Conservation (phyloP, 2,329 filamentous ascomycete species). For the Cercospora sp. region DNA sequence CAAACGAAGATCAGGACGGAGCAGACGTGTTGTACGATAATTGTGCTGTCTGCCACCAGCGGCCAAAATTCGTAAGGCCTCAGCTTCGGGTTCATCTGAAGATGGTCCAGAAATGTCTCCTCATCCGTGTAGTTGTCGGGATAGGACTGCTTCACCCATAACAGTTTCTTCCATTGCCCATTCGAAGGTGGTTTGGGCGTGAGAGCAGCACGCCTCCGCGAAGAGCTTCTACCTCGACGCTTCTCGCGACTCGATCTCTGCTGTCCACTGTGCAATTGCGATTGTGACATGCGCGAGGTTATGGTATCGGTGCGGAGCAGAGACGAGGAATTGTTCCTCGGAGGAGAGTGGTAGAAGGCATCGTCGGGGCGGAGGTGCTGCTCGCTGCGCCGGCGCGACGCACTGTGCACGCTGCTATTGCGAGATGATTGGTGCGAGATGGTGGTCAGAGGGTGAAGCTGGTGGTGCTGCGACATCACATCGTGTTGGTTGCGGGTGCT, state of each 20-base stretch:
- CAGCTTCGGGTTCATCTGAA: constrained; percentile 89
- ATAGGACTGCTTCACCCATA: constrained; percentile 97
- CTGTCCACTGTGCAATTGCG: constrained; percentile 6
- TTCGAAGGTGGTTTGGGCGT: constrained; percentile 35
- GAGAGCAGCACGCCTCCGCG: constrained; percentile 54
- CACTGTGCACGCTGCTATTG: constrained; percentile 21
- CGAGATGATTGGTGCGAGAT: constrained; percentile 22
- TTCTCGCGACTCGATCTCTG: constrained; percentile 46
- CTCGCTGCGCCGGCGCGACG: constrained; percentile 21
- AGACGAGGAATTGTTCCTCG: constrained; percentile 44
- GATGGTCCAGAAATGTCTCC: constrained; percentile 90
- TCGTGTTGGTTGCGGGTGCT: not conserved
- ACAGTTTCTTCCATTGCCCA: constrained; percentile 85
- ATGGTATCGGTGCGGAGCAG: constrained; percentile 38
- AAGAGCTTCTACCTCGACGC: constrained; percentile 61
- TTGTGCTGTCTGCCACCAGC: constrained; percentile 87
- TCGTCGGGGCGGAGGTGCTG: constrained; percentile 74
- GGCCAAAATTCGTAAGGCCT: constrained; percentile 99
- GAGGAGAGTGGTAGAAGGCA: constrained; percentile 69
- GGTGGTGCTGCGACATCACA: constrained; percentile 14
- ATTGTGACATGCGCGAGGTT: constrained; percentile 20
- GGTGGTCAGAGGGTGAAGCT: constrained; percentile 3
- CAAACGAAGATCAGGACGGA: constrained; percentile 93
- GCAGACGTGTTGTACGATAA: constrained; percentile 95
- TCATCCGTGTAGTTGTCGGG: constrained; percentile 99